A percentile compares a stretch with the other conserved stretches of the same genome.
These are phyloP conservation scores for Aspergillus japonicus DNA, from an alignment of 2,329 filamentous ascomycete genomes.

Conservation along the genomic window DNA sequence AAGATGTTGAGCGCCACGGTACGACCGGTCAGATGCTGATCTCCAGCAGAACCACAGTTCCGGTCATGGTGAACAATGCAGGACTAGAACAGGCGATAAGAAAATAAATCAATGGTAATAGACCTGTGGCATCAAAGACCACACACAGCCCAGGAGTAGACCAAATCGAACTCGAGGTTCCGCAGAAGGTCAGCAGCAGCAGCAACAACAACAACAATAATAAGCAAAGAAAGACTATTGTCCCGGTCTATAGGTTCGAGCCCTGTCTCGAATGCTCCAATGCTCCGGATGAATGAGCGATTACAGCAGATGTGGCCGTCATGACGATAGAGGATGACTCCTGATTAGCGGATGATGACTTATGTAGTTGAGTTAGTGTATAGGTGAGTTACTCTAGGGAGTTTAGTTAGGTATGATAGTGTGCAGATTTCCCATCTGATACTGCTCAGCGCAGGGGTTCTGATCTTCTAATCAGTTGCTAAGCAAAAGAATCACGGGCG, in stretches of 20 bases:
- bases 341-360: background rate
- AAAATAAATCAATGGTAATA: background rate
- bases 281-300: background rate
- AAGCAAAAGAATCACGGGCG: background rate
- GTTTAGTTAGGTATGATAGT: background rate
- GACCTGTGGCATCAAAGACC: background rate
- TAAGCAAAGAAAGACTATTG: background rate
- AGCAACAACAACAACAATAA: background rate
- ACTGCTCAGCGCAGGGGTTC: background rate
- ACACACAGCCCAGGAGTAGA: background rate
- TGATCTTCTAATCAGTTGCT: background rate
- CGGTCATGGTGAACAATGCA: background rate
- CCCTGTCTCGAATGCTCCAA: background rate
- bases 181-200: background rate
- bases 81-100: constrained; percentile 5
- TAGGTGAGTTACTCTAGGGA: background rate
- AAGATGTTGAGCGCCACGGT: constrained; percentile 15
- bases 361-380: background rate
- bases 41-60: constrained; percentile 3
- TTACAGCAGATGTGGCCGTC: background rate
- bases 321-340: background rate
- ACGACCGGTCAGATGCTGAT: constrained; percentile 21
- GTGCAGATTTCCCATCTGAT: background rate
- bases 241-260: background rate
- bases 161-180: background rate